A percentile compares a stretch with the other conserved stretches of the same genome.
These are phyloP conservation scores for Globisporangium acanthophoron DNA, from an alignment of 352 stramenopile genomes.

Conservation along the genomic window DNA sequence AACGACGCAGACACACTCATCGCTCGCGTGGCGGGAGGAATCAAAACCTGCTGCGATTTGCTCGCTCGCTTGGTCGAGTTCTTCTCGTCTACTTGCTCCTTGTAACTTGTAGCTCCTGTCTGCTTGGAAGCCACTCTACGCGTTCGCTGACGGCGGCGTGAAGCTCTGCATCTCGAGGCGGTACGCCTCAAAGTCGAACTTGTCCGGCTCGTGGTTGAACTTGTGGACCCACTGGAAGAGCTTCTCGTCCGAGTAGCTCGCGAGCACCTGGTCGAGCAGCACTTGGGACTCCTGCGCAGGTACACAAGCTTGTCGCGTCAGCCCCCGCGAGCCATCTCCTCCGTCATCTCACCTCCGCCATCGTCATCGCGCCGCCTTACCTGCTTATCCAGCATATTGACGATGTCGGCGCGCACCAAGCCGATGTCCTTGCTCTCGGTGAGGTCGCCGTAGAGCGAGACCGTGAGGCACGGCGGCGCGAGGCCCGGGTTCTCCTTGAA, in stretches of 20 bases:
- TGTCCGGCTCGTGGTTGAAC: slow-evolving; percentile 80
- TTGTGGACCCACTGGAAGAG: slow-evolving; percentile 72
- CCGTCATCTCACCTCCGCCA: neutral
- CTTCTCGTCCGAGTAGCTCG: slow-evolving; percentile 64
- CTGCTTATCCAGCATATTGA: slow-evolving; percentile 83
- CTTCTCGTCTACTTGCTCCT: neutral
- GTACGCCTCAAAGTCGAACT: slow-evolving; percentile 86
- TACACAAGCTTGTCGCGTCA: neutral
- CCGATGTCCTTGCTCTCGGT: slow-evolving; percentile 65
- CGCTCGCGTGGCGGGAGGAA: no score
- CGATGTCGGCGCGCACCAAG: slow-evolving; percentile 73
- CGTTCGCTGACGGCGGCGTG: neutral
- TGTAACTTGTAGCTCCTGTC: neutral
- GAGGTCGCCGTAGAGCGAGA: slow-evolving; percentile 81
- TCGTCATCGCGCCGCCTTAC: slow-evolving; percentile 11
- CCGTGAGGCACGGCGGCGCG: slow-evolving; percentile 69
- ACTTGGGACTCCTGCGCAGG: slow-evolving; percentile 47
- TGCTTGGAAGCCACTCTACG: neutral
- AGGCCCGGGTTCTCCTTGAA: slow-evolving; percentile 82
- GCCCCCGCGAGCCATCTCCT: no score
- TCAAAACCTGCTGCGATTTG: no score
- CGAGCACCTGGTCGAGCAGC: slow-evolving; percentile 55
- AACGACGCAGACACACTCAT: no score
- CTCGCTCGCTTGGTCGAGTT: no score
- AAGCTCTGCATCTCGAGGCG: slow-evolving; percentile 36